phyloP scores from a whole-genome alignment of 495 filamentous ascomycete genomes.

The Talaromyces liani region DNA sequence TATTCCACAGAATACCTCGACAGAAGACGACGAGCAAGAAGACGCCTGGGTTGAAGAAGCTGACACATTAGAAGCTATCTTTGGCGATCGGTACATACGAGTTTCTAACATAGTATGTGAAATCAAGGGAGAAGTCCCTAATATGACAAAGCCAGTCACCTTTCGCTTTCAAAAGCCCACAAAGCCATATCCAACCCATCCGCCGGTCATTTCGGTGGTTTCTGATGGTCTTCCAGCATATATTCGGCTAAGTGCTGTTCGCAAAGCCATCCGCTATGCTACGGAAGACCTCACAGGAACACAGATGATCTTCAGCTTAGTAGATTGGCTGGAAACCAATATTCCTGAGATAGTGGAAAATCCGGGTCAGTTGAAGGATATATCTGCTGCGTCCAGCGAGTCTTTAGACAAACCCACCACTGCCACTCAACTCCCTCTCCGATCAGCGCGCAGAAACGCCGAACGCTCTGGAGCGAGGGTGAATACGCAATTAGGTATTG shows the following conservation, averaged over 20 bases:
- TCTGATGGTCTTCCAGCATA: slow-evolving; percentile 72
- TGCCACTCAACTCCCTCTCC: slow-evolving; percentile 28
- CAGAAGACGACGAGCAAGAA: slow-evolving; percentile 20
- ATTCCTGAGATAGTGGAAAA: slow-evolving; percentile 68
- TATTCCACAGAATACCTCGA: neutral
- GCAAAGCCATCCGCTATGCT: slow-evolving; percentile 64
- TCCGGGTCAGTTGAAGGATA: slow-evolving; percentile 75
- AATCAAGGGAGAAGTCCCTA: slow-evolving; percentile 46
- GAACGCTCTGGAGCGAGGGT: slow-evolving; percentile 31
- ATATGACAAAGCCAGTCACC: slow-evolving; percentile 24
- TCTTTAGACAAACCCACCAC: slow-evolving; percentile 14
- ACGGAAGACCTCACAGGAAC: slow-evolving; percentile 63
- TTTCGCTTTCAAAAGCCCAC: slow-evolving; percentile 48
- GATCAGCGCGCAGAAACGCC: slow-evolving; percentile 40
- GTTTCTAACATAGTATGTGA: slow-evolving; percentile 53
- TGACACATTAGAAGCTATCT: slow-evolving; percentile 72
- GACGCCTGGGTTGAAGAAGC: slow-evolving; percentile 79
- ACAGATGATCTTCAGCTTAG: slow-evolving; percentile 79
- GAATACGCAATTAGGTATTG: slow-evolving; percentile 29
- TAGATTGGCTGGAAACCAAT: slow-evolving; percentile 83
- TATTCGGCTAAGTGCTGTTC: slow-evolving; percentile 82
- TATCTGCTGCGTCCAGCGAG: slow-evolving; percentile 45
- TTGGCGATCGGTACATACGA: slow-evolving; percentile 52
- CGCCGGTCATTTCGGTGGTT: slow-evolving; percentile 66
- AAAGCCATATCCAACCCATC: slow-evolving; percentile 59